Evolutionary conservation across 169 alveolate genomes (phyloP).

Genomic region (Eimeria maxima): DNA sequence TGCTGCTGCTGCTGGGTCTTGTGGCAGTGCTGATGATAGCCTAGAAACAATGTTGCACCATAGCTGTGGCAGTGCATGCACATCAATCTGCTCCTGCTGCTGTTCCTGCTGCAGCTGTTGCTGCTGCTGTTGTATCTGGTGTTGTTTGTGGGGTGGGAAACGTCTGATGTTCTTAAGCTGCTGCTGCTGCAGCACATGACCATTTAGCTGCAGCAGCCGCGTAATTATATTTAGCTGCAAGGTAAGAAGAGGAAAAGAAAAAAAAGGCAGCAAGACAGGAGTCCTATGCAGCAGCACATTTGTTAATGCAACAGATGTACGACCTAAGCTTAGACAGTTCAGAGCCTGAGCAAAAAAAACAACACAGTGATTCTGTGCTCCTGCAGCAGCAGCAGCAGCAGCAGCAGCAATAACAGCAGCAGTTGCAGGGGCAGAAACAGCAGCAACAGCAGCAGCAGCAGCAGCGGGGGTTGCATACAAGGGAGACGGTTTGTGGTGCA

Average conservation of each 20-base stretch:
- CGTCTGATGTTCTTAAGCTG: no score
- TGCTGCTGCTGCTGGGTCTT: background rate
- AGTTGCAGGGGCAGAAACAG: no score
- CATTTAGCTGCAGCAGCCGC: slow-evolving; percentile 5
- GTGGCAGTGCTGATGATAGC: background rate
- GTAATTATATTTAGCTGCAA: background rate
- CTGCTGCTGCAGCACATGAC: slow-evolving; percentile 19
- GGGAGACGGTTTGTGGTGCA: slow-evolving; percentile 3
- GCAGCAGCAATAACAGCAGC: no score
- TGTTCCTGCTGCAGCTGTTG: background rate
- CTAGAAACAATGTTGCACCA: slow-evolving; percentile 27
- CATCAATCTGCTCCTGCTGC: no score
- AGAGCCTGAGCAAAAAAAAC: background rate
- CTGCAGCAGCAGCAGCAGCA: no score
- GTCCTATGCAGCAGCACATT: background rate
- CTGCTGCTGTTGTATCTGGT: background rate
- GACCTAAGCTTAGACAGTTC: background rate
- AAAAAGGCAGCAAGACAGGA: background rate
- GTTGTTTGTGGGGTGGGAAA: background rate
- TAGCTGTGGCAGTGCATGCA: slow-evolving; percentile 12
- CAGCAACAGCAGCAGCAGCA: background rate
- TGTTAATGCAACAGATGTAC: background rate
- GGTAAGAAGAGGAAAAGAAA: background rate
- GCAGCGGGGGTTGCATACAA: background rate
- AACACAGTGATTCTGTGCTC: no score